Percentiles rank a stretch among this genome's conserved stretches.
phyloP scores from a whole-genome alignment of 345 rosid species.

The Corymbia maculata region DNA sequence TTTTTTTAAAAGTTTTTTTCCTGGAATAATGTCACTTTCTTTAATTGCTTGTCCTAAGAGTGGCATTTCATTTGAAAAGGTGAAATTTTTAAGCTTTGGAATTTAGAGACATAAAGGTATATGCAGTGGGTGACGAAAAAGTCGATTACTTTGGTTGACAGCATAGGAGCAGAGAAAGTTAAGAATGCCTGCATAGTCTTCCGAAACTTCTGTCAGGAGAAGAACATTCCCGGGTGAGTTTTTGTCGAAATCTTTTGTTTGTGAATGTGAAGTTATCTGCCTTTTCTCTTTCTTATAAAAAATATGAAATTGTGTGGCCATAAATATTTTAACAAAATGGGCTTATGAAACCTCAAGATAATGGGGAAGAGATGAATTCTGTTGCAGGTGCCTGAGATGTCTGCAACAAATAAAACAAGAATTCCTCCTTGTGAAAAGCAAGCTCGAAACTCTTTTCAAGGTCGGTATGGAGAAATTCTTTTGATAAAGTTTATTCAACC shows the following conservation, averaged over 20 bases:
- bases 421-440: slow-evolving; percentile 61
- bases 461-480: slow-evolving; percentile 18
- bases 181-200: slow-evolving; percentile 75
- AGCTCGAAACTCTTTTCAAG: slow-evolving; percentile 68
- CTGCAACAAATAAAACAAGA: slow-evolving; percentile 85
- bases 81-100: not conserved
- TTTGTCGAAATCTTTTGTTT: not conserved
- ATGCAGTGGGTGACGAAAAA: not conserved
- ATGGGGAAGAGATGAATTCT: not conserved
- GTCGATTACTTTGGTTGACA: slow-evolving; percentile 23
- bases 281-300: not conserved
- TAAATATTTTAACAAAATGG: not conserved
- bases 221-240: slow-evolving; percentile 66
- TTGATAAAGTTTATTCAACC: not conserved
- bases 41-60: not conserved
- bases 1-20: not conserved
- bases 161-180: slow-evolving; percentile 90
- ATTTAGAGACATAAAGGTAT: not conserved
- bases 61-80: not conserved
- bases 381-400: slow-evolving; percentile 63
- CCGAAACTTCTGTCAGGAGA: slow-evolving; percentile 76
- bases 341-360: not conserved
- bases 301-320: not conserved
- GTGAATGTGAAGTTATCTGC: not conserved
- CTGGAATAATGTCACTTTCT: not conserved